Conservation (phyloP, 208 protist species). For the Acanthamoeba sp. region DNA sequence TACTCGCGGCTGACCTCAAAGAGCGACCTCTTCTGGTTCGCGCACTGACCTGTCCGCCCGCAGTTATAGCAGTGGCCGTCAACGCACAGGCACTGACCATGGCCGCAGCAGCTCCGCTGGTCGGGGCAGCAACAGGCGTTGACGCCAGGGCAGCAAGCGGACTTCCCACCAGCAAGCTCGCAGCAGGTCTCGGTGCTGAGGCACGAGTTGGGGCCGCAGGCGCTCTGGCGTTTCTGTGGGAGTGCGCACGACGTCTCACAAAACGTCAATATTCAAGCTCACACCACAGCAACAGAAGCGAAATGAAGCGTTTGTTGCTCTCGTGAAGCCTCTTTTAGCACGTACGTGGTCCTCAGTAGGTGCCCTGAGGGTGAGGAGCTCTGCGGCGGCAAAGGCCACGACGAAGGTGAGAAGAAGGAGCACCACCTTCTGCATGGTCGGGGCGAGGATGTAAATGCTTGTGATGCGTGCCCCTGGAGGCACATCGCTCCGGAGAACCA, state of each 20-base stretch:
- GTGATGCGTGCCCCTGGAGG: no score
- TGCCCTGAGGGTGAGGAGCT: slow-evolving; percentile 6
- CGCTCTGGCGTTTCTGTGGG: slow-evolving; percentile 50
- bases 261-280: background rate
- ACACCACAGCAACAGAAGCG: background rate
- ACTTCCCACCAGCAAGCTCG: background rate
- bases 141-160: background rate
- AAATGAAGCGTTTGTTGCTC: no score
- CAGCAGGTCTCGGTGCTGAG: slow-evolving; percentile 34
- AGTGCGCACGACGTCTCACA: background rate
- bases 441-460: background rate
- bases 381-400: background rate
- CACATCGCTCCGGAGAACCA: no score
- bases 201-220: slow-evolving; percentile 1
- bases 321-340: background rate
- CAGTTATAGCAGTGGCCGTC: background rate
- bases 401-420: background rate
- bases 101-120: slow-evolving; percentile 12
- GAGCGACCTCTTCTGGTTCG: background rate
- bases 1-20: slow-evolving; percentile 17
- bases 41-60: background rate
- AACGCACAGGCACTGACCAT: background rate
- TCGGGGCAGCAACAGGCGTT: slow-evolving; percentile 61
- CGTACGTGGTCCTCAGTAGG: background rate
- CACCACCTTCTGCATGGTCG: slow-evolving; percentile 36